These are phyloP conservation scores for Teunomyces stri DNA, from an alignment of 805 yeast genomes.

Conservation along the genomic window DNA sequence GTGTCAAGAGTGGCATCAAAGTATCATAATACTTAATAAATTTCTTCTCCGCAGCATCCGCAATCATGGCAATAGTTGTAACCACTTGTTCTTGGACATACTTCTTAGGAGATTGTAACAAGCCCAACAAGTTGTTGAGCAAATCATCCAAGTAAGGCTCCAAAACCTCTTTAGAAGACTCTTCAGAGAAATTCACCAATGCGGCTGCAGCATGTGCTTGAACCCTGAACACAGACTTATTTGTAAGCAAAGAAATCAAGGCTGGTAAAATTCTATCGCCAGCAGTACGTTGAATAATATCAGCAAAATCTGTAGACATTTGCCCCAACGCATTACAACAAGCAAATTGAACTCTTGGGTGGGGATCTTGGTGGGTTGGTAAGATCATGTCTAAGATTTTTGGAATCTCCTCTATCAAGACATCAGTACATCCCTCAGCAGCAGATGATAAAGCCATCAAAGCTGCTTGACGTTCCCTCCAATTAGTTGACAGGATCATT, in stretches of 20 bases:
- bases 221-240: slow-evolving; percentile 79
- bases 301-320: slow-evolving; percentile 94
- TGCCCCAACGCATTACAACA: slow-evolving; percentile 97
- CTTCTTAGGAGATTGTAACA: slow-evolving; percentile 81
- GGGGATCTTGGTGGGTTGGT: slow-evolving; percentile 82
- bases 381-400: slow-evolving; percentile 78
- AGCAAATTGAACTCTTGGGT: slow-evolving; percentile 94
- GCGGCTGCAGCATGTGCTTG: slow-evolving; percentile 99
- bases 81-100: slow-evolving; percentile 97
- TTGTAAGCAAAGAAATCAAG: slow-evolving; percentile 73
- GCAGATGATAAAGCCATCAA: slow-evolving; percentile 95
- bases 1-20: slow-evolving; percentile 82
- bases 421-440: slow-evolving; percentile 95
- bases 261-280: slow-evolving; percentile 84
- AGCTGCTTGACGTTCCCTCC: slow-evolving; percentile 97
- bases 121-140: slow-evolving; percentile 66
- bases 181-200: slow-evolving; percentile 89
- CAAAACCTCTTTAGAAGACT: slow-evolving; percentile 78
- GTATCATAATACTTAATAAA: slow-evolving; percentile 92
- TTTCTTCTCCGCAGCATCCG: slow-evolving; percentile 89
- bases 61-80: slow-evolving; percentile 94
- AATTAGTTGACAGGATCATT: slow-evolving; percentile 70
- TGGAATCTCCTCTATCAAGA: slow-evolving; percentile 76
- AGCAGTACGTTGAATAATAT: slow-evolving; percentile 75
- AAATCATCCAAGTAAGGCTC: slow-evolving; percentile 91